phyloP scores from a whole-genome alignment of 202 grass and related monocot genomes.

The Setaria italica region DNA sequence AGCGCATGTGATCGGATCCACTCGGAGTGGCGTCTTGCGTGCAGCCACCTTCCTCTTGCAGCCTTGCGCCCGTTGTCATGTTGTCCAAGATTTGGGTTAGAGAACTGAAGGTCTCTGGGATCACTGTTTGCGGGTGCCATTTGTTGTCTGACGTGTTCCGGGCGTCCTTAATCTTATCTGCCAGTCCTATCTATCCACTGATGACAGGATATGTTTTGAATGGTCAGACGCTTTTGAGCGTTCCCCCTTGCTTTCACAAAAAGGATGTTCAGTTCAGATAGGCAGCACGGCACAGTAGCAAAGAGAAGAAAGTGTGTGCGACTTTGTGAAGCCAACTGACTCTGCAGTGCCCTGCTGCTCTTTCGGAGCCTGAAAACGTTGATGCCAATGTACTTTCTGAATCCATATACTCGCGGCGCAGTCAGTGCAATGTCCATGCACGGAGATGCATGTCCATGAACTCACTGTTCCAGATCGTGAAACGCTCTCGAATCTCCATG shows the following conservation, averaged over 20 bases:
- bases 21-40: neutral
- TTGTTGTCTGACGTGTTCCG: slow-evolving; percentile 32
- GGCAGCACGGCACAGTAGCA: neutral
- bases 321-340: no score
- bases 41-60: neutral
- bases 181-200: neutral
- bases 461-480: neutral
- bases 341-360: neutral
- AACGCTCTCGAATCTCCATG: no score
- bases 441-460: neutral
- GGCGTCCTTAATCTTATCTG: slow-evolving; percentile 24
- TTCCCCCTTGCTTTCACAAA: neutral
- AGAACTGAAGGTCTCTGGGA: neutral
- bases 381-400: neutral
- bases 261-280: neutral
- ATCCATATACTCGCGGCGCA: neutral
- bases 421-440: no score
- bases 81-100: neutral
- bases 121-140: neutral
- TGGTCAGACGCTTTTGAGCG: neutral
- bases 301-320: no score
- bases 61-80: neutral
- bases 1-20: neutral
- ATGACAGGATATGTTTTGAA: neutral
- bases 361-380: neutral